Percentiles rank a stretch among this genome's conserved stretches.
phyloP scores from a whole-genome alignment of 2,329 filamentous ascomycete genomes.

The Trichoderma afroharzianum region DNA sequence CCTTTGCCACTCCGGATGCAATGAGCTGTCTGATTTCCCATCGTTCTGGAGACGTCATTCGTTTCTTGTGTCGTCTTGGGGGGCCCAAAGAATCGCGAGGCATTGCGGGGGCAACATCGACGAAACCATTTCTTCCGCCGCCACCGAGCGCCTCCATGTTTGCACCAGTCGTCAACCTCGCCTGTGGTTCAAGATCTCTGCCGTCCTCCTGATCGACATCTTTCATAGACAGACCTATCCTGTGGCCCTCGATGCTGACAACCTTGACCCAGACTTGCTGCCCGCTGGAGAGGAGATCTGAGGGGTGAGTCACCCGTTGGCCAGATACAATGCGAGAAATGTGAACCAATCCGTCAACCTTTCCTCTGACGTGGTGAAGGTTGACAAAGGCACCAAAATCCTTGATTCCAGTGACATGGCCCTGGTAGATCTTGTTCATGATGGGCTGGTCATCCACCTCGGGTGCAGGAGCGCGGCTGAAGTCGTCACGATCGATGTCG shows the following conservation, averaged over 20 bases:
- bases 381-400: constrained; percentile 97
- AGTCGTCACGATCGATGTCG: constrained; percentile 52
- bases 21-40: constrained; percentile 98
- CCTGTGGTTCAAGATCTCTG: constrained; percentile 74
- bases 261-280: constrained; percentile 93
- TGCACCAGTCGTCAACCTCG: constrained; percentile 78
- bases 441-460: constrained; percentile 81
- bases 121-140: constrained; percentile 54
- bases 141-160: constrained; percentile 82
- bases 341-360: constrained; percentile 90
- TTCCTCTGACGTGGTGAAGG: constrained; percentile 78
- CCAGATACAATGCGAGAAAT: constrained; percentile 84
- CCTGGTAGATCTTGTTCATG: constrained; percentile 84
- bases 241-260: constrained; percentile 73
- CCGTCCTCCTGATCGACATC: constrained; percentile 91
- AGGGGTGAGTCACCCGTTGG: constrained; percentile 84
- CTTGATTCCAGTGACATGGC: constrained; percentile 86
- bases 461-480: constrained; percentile 61
- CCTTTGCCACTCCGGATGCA: constrained; percentile 88
- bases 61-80: constrained; percentile 68
- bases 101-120: constrained; percentile 37
- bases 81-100: constrained; percentile 38
- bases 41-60: constrained; percentile 92
- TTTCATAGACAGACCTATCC: constrained; percentile 92
- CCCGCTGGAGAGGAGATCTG: constrained; percentile 75